Conservation (phyloP, 345 rosid species). For the Citrus inodora region DNA sequence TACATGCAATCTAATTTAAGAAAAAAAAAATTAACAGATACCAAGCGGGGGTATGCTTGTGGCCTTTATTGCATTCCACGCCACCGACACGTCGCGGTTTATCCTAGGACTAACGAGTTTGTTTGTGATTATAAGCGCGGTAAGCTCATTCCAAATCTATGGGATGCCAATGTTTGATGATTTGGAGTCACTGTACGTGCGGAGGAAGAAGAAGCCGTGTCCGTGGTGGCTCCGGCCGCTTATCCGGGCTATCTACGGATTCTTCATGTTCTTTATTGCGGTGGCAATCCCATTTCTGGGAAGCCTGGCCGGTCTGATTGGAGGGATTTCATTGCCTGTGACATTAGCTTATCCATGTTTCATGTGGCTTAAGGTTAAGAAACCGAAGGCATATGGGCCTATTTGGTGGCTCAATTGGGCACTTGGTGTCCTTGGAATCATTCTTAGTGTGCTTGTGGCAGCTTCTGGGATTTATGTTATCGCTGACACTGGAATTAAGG, state of each 20-base stretch:
- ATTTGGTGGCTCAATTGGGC: slow-evolving; percentile 57
- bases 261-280: slow-evolving; percentile 41
- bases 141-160: slow-evolving; percentile 65
- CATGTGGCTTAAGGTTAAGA: slow-evolving; percentile 63
- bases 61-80: slow-evolving; percentile 37
- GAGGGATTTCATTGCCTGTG: slow-evolving; percentile 57
- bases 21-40: slow-evolving; percentile 29
- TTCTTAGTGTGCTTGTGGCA: slow-evolving; percentile 39
- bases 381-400: slow-evolving; percentile 34
- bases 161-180: slow-evolving; percentile 63
- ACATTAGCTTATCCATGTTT: slow-evolving; percentile 66
- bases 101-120: slow-evolving; percentile 43
- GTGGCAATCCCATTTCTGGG: slow-evolving; percentile 55
- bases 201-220: slow-evolving; percentile 39
- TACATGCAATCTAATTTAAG: neutral
- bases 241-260: slow-evolving; percentile 38
- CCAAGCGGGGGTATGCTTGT: slow-evolving; percentile 59
- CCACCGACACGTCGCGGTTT: slow-evolving; percentile 30
- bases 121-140: slow-evolving; percentile 44
- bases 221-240: slow-evolving; percentile 48
- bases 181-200: slow-evolving; percentile 40
- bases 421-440: slow-evolving; percentile 49
- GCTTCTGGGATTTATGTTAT: slow-evolving; percentile 45
- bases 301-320: slow-evolving; percentile 54
- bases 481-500: slow-evolving; percentile 41